phyloP scores from a whole-genome alignment of 1,139 yeast genomes.

The Suhomyces coccinellae region DNA sequence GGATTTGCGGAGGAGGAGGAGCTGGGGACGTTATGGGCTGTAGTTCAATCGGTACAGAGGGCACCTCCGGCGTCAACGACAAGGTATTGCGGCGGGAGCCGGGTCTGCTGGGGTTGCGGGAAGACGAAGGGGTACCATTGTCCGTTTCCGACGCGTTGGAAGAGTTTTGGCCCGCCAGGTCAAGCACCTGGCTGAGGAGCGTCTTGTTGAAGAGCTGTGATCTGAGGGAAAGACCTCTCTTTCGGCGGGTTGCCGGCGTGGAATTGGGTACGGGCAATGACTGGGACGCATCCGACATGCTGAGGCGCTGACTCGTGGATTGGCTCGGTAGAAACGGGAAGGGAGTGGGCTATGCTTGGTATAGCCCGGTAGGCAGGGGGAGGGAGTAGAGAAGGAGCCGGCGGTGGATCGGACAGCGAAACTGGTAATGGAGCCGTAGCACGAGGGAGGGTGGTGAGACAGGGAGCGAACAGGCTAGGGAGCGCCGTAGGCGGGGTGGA shows the following conservation, averaged over 20 bases:
- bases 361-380: too few relatives aligned
- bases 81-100: slow-evolving; percentile 4
- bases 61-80: slow-evolving; percentile 4
- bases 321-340: too few relatives aligned
- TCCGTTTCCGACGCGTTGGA: not conserved
- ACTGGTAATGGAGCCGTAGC: too few relatives aligned
- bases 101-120: not conserved
- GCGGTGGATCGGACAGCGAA: too few relatives aligned
- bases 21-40: not conserved
- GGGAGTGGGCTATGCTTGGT: too few relatives aligned
- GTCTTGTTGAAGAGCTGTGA: slow-evolving; percentile 68
- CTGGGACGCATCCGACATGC: slow-evolving; percentile 1
- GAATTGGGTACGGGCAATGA: slow-evolving; percentile 8
- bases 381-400: too few relatives aligned
- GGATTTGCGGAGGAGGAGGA: slow-evolving; percentile 8
- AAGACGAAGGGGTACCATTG: too few relatives aligned
- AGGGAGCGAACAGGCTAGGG: too few relatives aligned
- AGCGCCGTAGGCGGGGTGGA: too few relatives aligned
- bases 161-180: not conserved
- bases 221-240: slow-evolving; percentile 72
- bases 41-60: slow-evolving; percentile 13
- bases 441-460: too few relatives aligned
- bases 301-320: too few relatives aligned
- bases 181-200: slow-evolving; percentile 17
- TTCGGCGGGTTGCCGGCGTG: slow-evolving; percentile 44